phyloP scores from a whole-genome alignment of 345 rosid species.

The Hevea brasiliensis region DNA sequence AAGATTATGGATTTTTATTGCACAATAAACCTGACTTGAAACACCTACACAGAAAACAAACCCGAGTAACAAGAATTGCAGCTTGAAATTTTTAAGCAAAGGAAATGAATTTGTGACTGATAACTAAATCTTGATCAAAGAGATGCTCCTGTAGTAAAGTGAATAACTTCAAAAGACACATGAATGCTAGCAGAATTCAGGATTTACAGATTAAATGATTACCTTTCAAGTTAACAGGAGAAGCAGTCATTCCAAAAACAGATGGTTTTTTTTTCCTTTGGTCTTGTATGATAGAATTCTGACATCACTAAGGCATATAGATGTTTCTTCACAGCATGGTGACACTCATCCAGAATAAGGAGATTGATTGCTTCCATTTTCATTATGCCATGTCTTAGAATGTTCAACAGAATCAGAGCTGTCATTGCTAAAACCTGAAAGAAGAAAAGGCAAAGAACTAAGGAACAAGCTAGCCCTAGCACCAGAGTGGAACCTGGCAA shows the following conservation, averaged over 20 bases:
- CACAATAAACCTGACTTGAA: slow-evolving; percentile 96
- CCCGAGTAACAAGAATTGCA: background rate
- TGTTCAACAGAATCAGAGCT: slow-evolving; percentile 91
- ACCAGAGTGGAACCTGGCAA: slow-evolving; percentile 1
- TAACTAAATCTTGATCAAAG: background rate
- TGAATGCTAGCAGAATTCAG: slow-evolving; percentile 6
- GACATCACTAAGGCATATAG: slow-evolving; percentile 99
- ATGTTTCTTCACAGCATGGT: slow-evolving; percentile 99
- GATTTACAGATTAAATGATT: slow-evolving; percentile 16
- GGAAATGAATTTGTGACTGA: background rate
- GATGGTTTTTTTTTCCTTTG: slow-evolving; percentile 90
- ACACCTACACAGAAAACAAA: slow-evolving; percentile 58
- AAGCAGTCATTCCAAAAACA: slow-evolving; percentile 99
- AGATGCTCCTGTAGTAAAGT: background rate
- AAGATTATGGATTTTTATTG: slow-evolving; percentile 94
- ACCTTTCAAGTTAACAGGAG: slow-evolving; percentile 98
- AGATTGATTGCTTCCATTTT: slow-evolving; percentile 90
- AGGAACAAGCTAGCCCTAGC: background rate
- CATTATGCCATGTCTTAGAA: slow-evolving; percentile 92
- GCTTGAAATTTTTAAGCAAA: background rate
- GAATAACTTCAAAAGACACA: slow-evolving; percentile 6
- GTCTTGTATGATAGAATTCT: slow-evolving; percentile 89
- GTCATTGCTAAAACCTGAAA: slow-evolving; percentile 93
- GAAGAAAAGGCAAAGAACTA: background rate
- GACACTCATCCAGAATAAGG: slow-evolving; percentile 92